These are phyloP conservation scores for Ailanthus altissimus DNA, from an alignment of 345 rosid genomes.

Conservation along the genomic window DNA sequence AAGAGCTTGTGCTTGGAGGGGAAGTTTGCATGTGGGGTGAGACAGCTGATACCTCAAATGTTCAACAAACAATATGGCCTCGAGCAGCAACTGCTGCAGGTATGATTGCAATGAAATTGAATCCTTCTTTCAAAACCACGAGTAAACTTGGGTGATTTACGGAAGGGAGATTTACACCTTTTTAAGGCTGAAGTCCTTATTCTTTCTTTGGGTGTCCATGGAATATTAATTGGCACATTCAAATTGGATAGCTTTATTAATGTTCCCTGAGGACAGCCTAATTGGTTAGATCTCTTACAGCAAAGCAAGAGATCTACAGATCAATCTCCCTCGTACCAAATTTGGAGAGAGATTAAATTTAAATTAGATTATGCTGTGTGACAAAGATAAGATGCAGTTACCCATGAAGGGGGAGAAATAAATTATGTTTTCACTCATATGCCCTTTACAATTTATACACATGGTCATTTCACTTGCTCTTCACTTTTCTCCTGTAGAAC, in stretches of 20 bases:
- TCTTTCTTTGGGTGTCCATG: not conserved
- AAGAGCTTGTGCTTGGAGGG: conserved; percentile 85
- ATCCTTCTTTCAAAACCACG: not conserved
- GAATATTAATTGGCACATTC: not conserved
- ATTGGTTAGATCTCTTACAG: not conserved
- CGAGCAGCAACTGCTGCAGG: conserved; percentile 95
- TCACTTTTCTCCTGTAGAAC: conserved; percentile 42
- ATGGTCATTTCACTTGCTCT: not conserved
- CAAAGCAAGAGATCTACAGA: not conserved
- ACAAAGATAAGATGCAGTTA: not conserved
- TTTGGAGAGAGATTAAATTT: not conserved
- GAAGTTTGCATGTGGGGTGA: conserved; percentile 99
- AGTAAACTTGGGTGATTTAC: not conserved
- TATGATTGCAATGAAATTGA: conserved; percentile 21
- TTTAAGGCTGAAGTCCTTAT: not conserved
- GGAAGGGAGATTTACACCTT: not conserved
- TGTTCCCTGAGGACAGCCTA: not conserved
- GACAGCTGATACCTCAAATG: conserved; percentile 75
- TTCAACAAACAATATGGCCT: conserved; percentile 93
- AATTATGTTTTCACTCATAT: not conserved
- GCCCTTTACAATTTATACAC: not conserved
- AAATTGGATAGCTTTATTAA: not conserved
- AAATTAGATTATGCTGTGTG: not conserved
- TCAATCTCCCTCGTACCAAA: not conserved
- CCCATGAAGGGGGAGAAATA: not conserved